These are phyloP conservation scores for Stylonectria norvegica DNA, from an alignment of 2,329 filamentous ascomycete species.

Conservation along the genomic window DNA sequence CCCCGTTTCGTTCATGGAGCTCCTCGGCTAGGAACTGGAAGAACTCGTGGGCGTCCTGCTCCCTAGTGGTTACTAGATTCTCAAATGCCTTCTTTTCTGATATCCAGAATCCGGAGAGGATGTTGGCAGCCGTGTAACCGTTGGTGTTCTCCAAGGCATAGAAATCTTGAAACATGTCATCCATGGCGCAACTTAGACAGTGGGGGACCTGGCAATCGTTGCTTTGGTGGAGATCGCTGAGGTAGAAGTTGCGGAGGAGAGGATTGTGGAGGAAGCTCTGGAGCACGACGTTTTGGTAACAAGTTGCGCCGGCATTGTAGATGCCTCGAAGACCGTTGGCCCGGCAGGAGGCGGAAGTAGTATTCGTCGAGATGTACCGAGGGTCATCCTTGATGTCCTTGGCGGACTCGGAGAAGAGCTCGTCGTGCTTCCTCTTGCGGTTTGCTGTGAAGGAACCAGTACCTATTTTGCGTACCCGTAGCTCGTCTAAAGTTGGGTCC, in stretches of 20 bases:
- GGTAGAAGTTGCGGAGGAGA: conserved; percentile 84
- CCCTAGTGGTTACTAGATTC: conserved; percentile 82
- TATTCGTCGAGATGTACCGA: conserved; percentile 73
- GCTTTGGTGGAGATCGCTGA: conserved; percentile 82
- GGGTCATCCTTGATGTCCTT: conserved; percentile 72
- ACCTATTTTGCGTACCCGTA: conserved; percentile 67
- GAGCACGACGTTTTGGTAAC: conserved; percentile 95
- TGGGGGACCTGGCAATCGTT: conserved; percentile 64
- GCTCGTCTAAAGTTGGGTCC: conserved; percentile 74
- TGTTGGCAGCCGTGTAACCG: conserved; percentile 84
- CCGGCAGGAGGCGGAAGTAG: conserved; percentile 74
- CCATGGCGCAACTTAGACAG: conserved; percentile 68
- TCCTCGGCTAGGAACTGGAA: conserved; percentile 94
- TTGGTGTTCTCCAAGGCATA: conserved; percentile 74
- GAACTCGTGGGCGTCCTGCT: conserved; percentile 96
- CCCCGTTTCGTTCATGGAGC: conserved; percentile 77
- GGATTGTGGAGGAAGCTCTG: conserved; percentile 94
- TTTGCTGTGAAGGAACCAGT: conserved; percentile 60
- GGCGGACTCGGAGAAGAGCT: conserved; percentile 60
- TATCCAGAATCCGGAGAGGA: conserved; percentile 87
- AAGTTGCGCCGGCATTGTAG: conserved; percentile 97
- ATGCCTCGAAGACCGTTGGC: conserved; percentile 86
- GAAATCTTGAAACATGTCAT: conserved; percentile 71
- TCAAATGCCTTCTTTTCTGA: conserved; percentile 70
- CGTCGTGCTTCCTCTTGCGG: conserved; percentile 74